phyloP scores from a whole-genome alignment of 306 rosid species.

The Aeschynomene evenia region DNA sequence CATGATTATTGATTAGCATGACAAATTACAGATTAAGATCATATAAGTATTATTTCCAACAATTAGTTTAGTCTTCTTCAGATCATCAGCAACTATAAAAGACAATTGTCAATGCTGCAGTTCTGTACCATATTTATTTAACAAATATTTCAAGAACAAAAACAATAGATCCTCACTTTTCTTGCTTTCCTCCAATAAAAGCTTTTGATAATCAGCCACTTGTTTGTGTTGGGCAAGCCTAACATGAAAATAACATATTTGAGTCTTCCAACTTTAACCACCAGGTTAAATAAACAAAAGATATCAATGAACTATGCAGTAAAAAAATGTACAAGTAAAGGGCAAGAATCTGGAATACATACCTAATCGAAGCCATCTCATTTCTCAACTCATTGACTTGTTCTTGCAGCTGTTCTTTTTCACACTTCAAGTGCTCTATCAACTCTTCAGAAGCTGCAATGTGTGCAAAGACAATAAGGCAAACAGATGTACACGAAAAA shows the following conservation, averaged over 20 bases:
- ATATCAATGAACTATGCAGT: not conserved
- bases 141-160: not conserved
- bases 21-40: no score
- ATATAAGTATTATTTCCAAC: no score
- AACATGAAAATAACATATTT: slow-evolving; percentile 32
- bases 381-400: slow-evolving; percentile 61
- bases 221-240: slow-evolving; percentile 60
- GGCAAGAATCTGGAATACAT: slow-evolving; percentile 29
- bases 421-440: slow-evolving; percentile 60
- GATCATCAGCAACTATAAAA: no score
- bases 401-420: slow-evolving; percentile 55
- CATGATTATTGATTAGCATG: no score
- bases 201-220: slow-evolving; percentile 51
- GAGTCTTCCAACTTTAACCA: not conserved
- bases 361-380: slow-evolving; percentile 69
- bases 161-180: slow-evolving; percentile 57
- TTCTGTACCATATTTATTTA: not conserved
- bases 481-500: not conserved
- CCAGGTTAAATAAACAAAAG: slow-evolving; percentile 1
- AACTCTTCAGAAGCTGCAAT: slow-evolving; percentile 76
- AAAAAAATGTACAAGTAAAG: not conserved
- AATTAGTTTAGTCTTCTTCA: no score
- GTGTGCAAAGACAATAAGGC: not conserved
- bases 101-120: no score
- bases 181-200: slow-evolving; percentile 50